Percentiles rank a stretch among this genome's conserved stretches.
phyloP scores from a whole-genome alignment of 768 basidiomycete species.

The Neoboletus magnificus region DNA sequence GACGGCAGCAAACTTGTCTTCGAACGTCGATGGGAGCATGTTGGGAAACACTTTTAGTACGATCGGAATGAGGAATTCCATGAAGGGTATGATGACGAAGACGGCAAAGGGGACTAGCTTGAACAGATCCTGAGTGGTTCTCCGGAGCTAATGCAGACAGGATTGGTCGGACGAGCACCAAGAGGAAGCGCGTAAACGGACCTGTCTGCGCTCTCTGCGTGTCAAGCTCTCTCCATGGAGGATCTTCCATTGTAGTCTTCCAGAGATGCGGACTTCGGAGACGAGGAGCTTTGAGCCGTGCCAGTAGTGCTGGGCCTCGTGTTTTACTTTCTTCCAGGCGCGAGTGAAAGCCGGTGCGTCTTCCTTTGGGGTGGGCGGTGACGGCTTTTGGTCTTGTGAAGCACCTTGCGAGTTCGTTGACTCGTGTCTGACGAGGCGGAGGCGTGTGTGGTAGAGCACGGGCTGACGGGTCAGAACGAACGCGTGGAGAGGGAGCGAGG shows the following conservation, averaged over 20 bases:
- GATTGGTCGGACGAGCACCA: constrained; percentile 1
- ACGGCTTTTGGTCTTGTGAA: constrained; percentile 42
- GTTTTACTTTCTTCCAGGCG: constrained; percentile 91
- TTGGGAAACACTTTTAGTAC: constrained; percentile 97
- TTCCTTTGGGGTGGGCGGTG: constrained; percentile 49
- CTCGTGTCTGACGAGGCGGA: constrained; percentile 8
- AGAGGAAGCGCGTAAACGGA: constrained; percentile 27
- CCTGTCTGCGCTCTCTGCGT: constrained; percentile 91
- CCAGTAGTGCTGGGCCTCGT: constrained; percentile 97
- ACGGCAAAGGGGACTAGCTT: constrained; percentile 94
- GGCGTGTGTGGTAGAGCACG: constrained; percentile 14
- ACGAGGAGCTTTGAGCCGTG: constrained; percentile 91
- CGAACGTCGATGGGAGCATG: constrained; percentile 98
- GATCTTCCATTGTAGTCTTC: constrained; percentile 86
- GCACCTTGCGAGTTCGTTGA: constrained; percentile 19
- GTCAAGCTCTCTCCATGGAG: constrained; percentile 89
- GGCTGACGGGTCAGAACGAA: constrained; percentile 30
- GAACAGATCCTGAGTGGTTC: constrained; percentile 90
- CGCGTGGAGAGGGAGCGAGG: constrained; percentile 2
- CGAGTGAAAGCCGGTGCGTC: constrained; percentile 51
- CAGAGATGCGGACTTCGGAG: constrained; percentile 89
- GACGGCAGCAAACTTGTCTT: constrained; percentile 94
- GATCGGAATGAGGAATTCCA: constrained; percentile 95
- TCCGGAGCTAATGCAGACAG: constrained; percentile 58
- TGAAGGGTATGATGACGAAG: constrained; percentile 95